Evolutionary conservation across 1,139 yeast species (phyloP), one percentile per base, ranked within the genome.

Genomic region (Saccharomyces hybrid): DNA sequence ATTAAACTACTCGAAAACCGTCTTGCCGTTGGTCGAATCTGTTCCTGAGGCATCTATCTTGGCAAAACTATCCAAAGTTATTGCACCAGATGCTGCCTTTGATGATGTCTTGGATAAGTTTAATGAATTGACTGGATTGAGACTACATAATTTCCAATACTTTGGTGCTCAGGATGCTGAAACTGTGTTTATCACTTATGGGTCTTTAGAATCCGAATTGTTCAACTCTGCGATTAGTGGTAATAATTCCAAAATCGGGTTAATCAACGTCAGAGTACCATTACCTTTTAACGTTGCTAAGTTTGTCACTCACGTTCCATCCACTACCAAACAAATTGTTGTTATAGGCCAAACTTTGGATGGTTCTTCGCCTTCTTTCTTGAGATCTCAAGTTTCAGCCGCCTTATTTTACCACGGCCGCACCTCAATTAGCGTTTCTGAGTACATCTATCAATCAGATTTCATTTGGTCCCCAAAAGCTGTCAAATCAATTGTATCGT

Each of bases 141-240:
- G 59, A 20, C 54, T 67, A 51, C 62, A 63, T 50, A 67, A 67
- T 48, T 67, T 69, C 53, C 88, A 88, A 69, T 88, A 85, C 70
- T 70, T 69, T 57, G 96, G 96, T 54, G 73, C 76, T 55, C 67
- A 71, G 9, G 70, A 74, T 55, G 84, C 96, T 7, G 80, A 80
- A 49, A 80, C 85, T 32, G 88, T 91, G 14, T 82, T 88, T 67
- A 93, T 90, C 31, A 77, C 84, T 44, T 84, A 85, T 64, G 96
- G 96, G 29, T 77, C 95, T 23, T 73, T 81, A 49, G 93, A 85
- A 66, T 72, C 85, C 16, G 76, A 80, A 50, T 73, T 82, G 58
- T 77, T 88, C 47, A 63, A 78, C 47, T 71, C 74, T 48, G 75
- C 80, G 38, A 73, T 84, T 52, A 60, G 66, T 38, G 70, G 70